A percentile compares a stretch with the other conserved stretches of the same genome.
phyloP scores from a whole-genome alignment of 352 stramenopile genomes.

The Globisporangium orthogonon region DNA sequence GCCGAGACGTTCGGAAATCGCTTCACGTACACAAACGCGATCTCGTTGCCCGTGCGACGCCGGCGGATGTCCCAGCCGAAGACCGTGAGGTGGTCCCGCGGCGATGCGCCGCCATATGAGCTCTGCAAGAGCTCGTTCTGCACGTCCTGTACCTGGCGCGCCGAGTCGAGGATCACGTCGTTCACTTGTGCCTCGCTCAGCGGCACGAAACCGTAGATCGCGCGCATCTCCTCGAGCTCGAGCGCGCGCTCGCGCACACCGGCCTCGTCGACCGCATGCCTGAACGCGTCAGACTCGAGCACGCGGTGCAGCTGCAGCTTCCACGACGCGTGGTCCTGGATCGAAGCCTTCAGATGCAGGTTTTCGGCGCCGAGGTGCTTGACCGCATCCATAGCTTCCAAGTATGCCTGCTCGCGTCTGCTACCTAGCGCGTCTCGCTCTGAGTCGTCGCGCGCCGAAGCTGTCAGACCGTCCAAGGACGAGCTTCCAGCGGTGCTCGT shows the following conservation, averaged over 20 bases:
- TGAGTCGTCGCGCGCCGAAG: background rate
- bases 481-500: constrained; percentile 8
- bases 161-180: constrained; percentile 30
- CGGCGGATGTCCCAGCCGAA: constrained; percentile 38
- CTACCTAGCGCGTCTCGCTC: background rate
- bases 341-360: constrained; percentile 33
- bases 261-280: constrained; percentile 16
- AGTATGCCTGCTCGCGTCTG: constrained; percentile 17
- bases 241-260: constrained; percentile 6
- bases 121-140: constrained; percentile 23
- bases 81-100: constrained; percentile 20
- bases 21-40: constrained; percentile 38
- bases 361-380: constrained; percentile 50
- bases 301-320: constrained; percentile 41
- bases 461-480: background rate
- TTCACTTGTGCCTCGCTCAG: constrained; percentile 28
- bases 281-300: constrained; percentile 32
- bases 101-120: constrained; percentile 13
- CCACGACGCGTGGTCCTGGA: constrained; percentile 40
- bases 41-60: constrained; percentile 21
- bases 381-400: constrained; percentile 17
- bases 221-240: constrained; percentile 26
- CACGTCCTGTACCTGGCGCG: constrained; percentile 21
- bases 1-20: constrained; percentile 29
- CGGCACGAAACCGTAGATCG: constrained; percentile 29